These are phyloP conservation scores for Glutinoglossum americanum DNA, from an alignment of 495 filamentous ascomycete species.

Conservation along the genomic window DNA sequence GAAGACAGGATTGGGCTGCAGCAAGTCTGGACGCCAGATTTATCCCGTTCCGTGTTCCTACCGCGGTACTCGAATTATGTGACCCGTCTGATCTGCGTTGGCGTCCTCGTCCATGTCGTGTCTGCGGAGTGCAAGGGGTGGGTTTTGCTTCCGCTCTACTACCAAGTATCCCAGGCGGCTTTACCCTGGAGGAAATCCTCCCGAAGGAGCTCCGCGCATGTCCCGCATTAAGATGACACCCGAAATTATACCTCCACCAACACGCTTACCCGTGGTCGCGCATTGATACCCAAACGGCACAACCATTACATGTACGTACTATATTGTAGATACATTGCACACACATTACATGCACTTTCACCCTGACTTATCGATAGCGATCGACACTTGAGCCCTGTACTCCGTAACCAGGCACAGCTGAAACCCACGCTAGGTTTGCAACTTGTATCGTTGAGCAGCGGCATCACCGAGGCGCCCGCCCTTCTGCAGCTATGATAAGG, in stretches of 20 bases:
- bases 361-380: neutral
- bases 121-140: no score
- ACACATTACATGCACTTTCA: neutral
- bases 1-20: no score
- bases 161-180: no score
- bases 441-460: neutral
- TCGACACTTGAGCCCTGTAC: neutral
- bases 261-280: neutral
- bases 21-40: no score
- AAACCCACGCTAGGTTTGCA: neutral
- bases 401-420: neutral
- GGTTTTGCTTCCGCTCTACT: no score
- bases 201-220: no score
- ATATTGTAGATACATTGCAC: neutral
- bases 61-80: no score
- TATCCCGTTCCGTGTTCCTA: no score
- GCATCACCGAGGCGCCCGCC: neutral
- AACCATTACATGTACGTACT: neutral
- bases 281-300: neutral
- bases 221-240: neutral
- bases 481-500: neutral
- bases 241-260: neutral
- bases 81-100: no score
- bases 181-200: no score
- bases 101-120: no score